Base-by-base conservation (phyloP, 345 rosid genomes). In the Hirschfeldia incana region DNA sequence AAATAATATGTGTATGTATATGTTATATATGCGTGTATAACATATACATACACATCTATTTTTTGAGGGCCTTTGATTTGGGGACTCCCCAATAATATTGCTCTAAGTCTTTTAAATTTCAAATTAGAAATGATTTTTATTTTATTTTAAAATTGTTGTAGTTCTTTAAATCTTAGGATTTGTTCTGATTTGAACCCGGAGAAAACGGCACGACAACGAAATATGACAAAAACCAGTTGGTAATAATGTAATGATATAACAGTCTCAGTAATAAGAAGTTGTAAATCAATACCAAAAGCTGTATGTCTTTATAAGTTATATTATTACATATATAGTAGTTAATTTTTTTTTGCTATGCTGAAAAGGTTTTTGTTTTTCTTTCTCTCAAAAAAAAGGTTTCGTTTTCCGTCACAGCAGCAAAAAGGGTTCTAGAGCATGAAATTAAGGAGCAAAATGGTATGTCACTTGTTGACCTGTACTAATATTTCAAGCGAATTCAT, bases 371-470 rank as follows among this genome's bases (percentile, higher is more conserved):
- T 2, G 32, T 29, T 29, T 29, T 21, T 21, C 21, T 21, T 21
- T 21, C 21, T 21, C 21, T 21, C 21, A 21, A 21, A 21, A 21
- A 21, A 21, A 21, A 21, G 21, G 21, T 21, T 21, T 32, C 32
- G 67, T 32, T 63, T 32, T 32, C 16, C 5, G n/a, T 32, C 7
- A 33, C 12, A 21, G 26, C 67, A 63, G 10, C 71, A 55, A 28
- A 75, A 75, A 57, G 66, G 12, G 5, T 1, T 11, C 28, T 77
- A 29, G 76, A 77, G 34, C 61, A 72, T 57, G 67, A 2, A 58
- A 66, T 78, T 58, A 57, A 78, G 81, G 73, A 58, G 29, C 60
- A 55, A 39, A 28, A 70, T 33, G 71, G 42, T 61, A 30, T 36
- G 71, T 70, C 12, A 21, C 61, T 58, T 65, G 71, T 66, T 65